Conservation (phyloP, 148 eudicot species). For the Camellia granthamiana region DNA sequence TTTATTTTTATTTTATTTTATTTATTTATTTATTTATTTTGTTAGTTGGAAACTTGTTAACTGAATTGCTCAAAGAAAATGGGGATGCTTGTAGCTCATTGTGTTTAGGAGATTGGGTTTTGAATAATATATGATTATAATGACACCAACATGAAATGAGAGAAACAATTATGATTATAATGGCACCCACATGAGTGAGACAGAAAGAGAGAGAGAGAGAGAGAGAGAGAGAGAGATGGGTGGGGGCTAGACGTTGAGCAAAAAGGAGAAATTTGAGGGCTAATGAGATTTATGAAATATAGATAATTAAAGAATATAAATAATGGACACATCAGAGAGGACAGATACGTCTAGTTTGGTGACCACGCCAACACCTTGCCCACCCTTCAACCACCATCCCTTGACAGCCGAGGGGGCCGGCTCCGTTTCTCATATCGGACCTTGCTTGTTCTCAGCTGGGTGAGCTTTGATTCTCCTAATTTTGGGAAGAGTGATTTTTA, state of each 20-base stretch:
- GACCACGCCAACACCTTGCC: constrained; percentile 13
- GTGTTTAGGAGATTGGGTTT: not conserved
- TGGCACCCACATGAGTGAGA: not conserved
- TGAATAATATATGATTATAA: not conserved
- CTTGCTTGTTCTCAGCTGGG: no score
- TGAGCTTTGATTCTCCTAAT: no score
- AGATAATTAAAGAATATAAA: not conserved
- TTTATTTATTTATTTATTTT: no score
- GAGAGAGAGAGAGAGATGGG: not conserved
- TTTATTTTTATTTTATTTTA: no score
- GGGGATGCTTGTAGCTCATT: not conserved
- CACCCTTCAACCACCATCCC: constrained; percentile 1
- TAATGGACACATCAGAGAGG: not conserved
- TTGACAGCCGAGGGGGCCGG: constrained; percentile 7
- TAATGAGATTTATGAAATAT: not conserved
- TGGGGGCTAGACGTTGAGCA: not conserved
- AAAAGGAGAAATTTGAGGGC: not conserved
- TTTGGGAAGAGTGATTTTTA: no score
- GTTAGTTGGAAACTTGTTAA: no score
- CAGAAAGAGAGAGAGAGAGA: not conserved
- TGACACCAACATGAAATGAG: not conserved
- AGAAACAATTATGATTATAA: not conserved
- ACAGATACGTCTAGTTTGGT: not conserved
- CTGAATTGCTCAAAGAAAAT: not conserved
- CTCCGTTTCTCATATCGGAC: not conserved